Percentiles rank a stretch among this genome's conserved stretches.
Evolutionary conservation across 2,329 filamentous ascomycete species (phyloP).

Genomic region (Colletotrichum salicis): DNA sequence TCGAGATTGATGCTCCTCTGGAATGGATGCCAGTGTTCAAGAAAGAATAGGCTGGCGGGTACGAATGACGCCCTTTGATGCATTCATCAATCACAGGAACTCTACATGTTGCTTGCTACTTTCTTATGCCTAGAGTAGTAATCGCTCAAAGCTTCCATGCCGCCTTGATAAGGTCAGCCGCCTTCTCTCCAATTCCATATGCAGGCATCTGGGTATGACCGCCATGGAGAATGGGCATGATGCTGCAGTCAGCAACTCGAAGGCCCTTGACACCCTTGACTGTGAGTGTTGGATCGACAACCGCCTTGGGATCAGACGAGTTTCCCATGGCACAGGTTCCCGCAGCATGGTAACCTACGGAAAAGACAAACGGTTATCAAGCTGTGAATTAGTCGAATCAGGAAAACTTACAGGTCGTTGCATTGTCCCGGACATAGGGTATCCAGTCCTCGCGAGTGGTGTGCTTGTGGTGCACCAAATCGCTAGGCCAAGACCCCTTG

Average conservation of each 20-base stretch:
- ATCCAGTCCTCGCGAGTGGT: conserved; percentile 68
- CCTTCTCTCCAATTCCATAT: conserved; percentile 66
- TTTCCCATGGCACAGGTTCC: conserved; percentile 66
- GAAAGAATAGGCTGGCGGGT: background rate
- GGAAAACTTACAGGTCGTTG: conserved; percentile 66
- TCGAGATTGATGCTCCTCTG: conserved; percentile 33
- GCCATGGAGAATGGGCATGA: conserved; percentile 62
- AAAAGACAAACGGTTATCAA: background rate
- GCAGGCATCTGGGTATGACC: conserved; percentile 68
- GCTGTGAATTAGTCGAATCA: background rate
- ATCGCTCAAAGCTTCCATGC: conserved; percentile 4
- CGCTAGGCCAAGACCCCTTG: conserved; percentile 68
- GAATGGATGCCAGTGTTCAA: conserved; percentile 37
- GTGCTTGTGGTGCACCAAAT: conserved; percentile 61
- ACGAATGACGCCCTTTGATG: no score
- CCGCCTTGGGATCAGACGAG: conserved; percentile 57
- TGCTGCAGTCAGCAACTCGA: conserved; percentile 64
- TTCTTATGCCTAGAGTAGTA: no score
- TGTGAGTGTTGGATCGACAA: conserved; percentile 63
- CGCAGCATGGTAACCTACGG: conserved; percentile 64
- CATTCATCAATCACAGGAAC: background rate
- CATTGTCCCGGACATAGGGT: conserved; percentile 65
- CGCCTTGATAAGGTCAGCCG: conserved; percentile 59
- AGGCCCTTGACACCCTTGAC: conserved; percentile 63
- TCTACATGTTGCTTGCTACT: background rate